Conservation (phyloP, 1,284 basidiomycete genomes). For the Trichosporon sp. region DNA sequence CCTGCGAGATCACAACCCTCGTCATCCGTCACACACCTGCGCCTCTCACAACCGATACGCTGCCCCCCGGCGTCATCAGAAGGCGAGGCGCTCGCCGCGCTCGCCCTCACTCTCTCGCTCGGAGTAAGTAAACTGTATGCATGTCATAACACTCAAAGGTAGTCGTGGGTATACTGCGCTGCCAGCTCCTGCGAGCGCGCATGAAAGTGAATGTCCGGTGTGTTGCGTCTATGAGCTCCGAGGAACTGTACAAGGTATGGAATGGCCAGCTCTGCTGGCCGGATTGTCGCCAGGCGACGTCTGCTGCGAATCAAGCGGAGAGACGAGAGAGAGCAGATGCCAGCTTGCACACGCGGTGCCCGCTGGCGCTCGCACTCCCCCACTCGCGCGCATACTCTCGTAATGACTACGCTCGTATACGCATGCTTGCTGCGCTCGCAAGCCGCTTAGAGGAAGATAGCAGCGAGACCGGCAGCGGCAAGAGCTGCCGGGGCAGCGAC, state of each 20-base stretch:
- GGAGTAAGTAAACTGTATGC: slow-evolving; percentile 10
- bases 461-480: not conserved
- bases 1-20: too few species aligned
- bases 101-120: not conserved
- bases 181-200: not conserved
- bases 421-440: not conserved
- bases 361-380: not conserved
- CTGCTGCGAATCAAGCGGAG: not conserved
- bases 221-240: slow-evolving; percentile 6
- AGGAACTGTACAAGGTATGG: not conserved
- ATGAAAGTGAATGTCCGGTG: not conserved
- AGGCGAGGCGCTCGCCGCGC: not conserved
- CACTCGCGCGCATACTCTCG: not conserved
- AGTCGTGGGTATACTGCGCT: not conserved
- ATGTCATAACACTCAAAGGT: slow-evolving; percentile 15
- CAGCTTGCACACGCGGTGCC: not conserved
- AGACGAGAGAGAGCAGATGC: not conserved
- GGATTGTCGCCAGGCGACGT: not conserved
- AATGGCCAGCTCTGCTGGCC: not conserved
- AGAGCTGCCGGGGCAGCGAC: slow-evolving; percentile 1
- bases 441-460: not conserved
- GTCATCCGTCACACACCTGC: too few species aligned
- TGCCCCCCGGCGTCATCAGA: too few species aligned
- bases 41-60: too few species aligned
- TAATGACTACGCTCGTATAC: not conserved